These are phyloP conservation scores for Taxillus chinensis DNA, from an alignment of 164 flowering plant genomes.

Conservation along the genomic window DNA sequence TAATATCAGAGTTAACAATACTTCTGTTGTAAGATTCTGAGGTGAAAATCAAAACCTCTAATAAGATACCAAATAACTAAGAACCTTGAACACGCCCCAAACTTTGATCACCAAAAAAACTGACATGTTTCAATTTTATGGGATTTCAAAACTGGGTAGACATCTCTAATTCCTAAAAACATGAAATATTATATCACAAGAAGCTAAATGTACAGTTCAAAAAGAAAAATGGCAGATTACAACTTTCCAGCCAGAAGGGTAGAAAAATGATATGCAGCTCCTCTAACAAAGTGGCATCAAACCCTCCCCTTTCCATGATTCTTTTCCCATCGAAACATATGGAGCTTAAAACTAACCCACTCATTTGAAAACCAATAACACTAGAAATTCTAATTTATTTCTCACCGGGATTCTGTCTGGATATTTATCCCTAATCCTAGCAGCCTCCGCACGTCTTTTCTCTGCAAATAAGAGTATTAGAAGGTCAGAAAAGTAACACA, in stretches of 20 bases:
- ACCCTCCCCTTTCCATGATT: background rate
- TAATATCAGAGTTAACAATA: background rate
- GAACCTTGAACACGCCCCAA: too few relatives aligned
- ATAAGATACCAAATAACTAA: background rate
- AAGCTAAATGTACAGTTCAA: too few relatives aligned
- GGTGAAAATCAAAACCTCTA: background rate
- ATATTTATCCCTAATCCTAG: conserved; percentile 76
- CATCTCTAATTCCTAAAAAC: too few relatives aligned
- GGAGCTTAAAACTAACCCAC: background rate
- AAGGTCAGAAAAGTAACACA: background rate
- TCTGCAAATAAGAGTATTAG: conserved; percentile 19
- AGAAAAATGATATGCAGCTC: background rate
- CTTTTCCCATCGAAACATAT: background rate
- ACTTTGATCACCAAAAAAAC: too few relatives aligned
- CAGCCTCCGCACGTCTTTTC: conserved; percentile 71
- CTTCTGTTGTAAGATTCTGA: background rate
- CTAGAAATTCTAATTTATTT: background rate
- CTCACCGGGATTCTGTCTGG: conserved; percentile 90
- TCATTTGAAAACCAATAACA: background rate
- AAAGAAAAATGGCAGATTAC: background rate
- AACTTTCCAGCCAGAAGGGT: background rate
- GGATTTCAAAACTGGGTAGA: too few relatives aligned
- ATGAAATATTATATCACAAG: too few relatives aligned
- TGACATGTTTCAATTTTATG: too few relatives aligned
- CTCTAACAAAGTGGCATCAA: background rate